phyloP scores from a whole-genome alignment of 306 rosid genomes.

The Morella rubra region DNA sequence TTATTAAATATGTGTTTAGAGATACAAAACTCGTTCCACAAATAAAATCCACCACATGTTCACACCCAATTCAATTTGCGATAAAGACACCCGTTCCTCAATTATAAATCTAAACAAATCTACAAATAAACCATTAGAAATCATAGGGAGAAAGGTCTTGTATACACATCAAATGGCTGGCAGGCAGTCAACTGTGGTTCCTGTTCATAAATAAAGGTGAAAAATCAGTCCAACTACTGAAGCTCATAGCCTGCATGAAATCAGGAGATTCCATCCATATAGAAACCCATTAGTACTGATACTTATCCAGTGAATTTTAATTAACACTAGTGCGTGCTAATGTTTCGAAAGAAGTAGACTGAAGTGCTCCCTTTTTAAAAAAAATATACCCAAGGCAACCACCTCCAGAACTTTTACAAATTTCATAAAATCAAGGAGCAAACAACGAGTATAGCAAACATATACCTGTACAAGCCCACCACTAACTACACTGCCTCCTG shows the following conservation, averaged over 20 bases:
- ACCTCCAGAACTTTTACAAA: not conserved
- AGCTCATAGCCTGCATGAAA: not conserved
- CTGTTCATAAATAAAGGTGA: conserved; percentile 48
- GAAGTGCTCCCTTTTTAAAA: not conserved
- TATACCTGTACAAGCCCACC: conserved; percentile 67
- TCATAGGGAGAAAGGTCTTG: conserved; percentile 73
- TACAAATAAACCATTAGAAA: conserved; percentile 1
- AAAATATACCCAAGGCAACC: not conserved
- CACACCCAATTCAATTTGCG: not conserved
- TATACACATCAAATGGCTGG: conserved; percentile 74
- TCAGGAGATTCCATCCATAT: not conserved
- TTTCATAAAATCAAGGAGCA: not conserved
- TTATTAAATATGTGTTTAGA: not conserved
- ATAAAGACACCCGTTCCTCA: not conserved
- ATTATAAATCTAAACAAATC: not conserved
- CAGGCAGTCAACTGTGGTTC: conserved; percentile 88
- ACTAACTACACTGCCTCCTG: conserved; percentile 48
- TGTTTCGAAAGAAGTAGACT: not conserved
- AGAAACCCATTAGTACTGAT: not conserved
- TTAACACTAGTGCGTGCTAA: too few relatives aligned
- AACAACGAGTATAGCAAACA: not conserved
- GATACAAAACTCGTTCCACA: not conserved
- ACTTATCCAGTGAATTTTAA: not conserved
- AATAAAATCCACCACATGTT: not conserved
- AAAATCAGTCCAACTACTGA: conserved; percentile 7